Evolutionary conservation across 805 yeast genomes (phyloP), one percentile per base, ranked within the genome.

Genomic region (Schwanniomyces pseudopolymorphus): DNA sequence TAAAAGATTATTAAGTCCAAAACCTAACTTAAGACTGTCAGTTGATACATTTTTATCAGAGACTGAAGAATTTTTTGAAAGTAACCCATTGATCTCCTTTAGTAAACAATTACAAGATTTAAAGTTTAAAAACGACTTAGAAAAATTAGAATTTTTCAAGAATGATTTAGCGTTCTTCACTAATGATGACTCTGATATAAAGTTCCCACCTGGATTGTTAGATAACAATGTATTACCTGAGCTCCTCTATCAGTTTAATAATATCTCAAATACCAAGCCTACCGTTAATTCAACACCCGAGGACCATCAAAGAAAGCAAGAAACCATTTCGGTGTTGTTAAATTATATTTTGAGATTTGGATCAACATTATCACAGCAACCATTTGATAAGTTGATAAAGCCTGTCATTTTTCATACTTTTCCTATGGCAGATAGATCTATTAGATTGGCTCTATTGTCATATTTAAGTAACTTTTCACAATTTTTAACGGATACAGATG

Each of bases 171-270:
- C 63, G 1, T 42, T 48, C 16, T 63, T 58, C 44, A 51, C 61
- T 13, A 53, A 53, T 14, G 57, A 59, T 14, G 53, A 46, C 8
- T 40, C 39, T 21, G 54, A 46, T n/a, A 43, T 39, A 22, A 19
- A 45, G 7, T 70, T 64, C 77, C 89, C 60, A 47, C 75, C 42
- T 72, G 87, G 54, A 68, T 82, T 61, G 58, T 56, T 88, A 31
- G 83, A 81, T 35, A 68, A 78, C 48, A 77, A 78, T 50, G 65
- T 89, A 8, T 63, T 91, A n/a, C 96, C 97, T 0, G 89, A 86
- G 54, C 66, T 91, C 11, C 67, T 75, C 7, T 59, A 61, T 2
- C 78, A 80, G 48, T 81, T 71, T 55, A 58, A 63, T 26, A 55
- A 53, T 40, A 56, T 61, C 42, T 57, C 58, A 28, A 63, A 52